A percentile compares a stretch with the other conserved stretches of the same genome.
phyloP scores from a whole-genome alignment of 768 basidiomycete species.

The Tylopilus rubrobrunneus region DNA sequence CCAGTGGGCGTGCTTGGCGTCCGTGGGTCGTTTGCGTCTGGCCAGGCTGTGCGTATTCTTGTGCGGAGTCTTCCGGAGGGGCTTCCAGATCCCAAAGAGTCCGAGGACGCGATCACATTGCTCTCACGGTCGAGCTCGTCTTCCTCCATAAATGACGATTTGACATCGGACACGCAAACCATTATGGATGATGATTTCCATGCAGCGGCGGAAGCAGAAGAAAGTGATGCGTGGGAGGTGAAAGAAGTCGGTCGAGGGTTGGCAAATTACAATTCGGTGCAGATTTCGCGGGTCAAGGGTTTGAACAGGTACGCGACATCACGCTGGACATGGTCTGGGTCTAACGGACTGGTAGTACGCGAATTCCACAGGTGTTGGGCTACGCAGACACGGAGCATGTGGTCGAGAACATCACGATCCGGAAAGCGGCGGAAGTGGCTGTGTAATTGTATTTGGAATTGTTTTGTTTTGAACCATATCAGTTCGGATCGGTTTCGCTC shows the following conservation, averaged over 20 bases:
- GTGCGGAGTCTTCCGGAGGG: conserved; percentile 41
- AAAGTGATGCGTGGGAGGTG: conserved; percentile 60
- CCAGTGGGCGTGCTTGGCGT: conserved; percentile 87
- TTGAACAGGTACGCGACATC: conserved; percentile 71
- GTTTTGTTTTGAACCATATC: conserved; percentile 16
- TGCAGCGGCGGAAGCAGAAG: conserved; percentile 30
- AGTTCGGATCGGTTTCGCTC: conserved; percentile 6
- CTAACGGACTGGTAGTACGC: conserved; percentile 50
- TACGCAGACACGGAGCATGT: conserved; percentile 98
- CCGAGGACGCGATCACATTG: conserved; percentile 26
- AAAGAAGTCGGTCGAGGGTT: conserved; percentile 91
- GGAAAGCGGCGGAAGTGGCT: conserved; percentile 42
- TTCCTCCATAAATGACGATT: conserved; percentile 29
- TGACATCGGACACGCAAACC: conserved; percentile 20
- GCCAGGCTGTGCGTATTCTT: conserved; percentile 88
- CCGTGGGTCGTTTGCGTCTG: conserved; percentile 86
- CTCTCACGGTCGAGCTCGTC: conserved; percentile 39
- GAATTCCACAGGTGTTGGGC: conserved; percentile 75
- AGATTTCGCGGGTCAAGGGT: conserved; percentile 85
- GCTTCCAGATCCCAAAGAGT: conserved; percentile 14
- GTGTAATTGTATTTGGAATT: conserved; percentile 36
- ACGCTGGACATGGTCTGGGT: not conserved
- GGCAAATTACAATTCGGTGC: conserved; percentile 93
- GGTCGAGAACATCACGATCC: conserved; percentile 90
- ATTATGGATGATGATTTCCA: conserved; percentile 32